A percentile compares a stretch with the other conserved stretches of the same genome.
Conservation (phyloP, 495 filamentous ascomycete genomes). For the Trichoderma erinaceum region DNA sequence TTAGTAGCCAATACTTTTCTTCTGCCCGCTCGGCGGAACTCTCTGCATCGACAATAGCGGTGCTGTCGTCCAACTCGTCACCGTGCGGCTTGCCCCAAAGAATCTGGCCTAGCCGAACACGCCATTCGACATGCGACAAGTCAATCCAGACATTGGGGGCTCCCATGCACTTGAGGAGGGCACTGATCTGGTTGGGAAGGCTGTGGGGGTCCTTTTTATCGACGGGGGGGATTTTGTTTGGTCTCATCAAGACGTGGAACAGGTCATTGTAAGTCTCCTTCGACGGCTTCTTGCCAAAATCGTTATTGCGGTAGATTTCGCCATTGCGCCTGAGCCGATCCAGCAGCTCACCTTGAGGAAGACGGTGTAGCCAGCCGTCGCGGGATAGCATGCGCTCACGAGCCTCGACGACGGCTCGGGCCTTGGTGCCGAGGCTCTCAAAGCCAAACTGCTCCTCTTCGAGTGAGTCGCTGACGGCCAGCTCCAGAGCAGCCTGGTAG, state of each 20-base stretch:
- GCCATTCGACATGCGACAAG: conserved; percentile 74
- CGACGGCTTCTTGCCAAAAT: conserved; percentile 33
- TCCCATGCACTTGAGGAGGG: conserved; percentile 50
- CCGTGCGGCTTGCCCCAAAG: conserved; percentile 61
- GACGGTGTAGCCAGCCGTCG: conserved; percentile 44
- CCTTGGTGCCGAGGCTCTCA: conserved; percentile 37
- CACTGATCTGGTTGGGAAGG: conserved; percentile 51
- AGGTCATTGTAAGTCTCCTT: conserved; percentile 54
- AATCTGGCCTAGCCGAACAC: conserved; percentile 71
- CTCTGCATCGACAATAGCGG: conserved; percentile 33
- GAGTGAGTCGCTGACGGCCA: conserved; percentile 57
- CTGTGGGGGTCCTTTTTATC: conserved; percentile 54
- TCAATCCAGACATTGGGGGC: conserved; percentile 63
- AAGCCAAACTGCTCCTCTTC: conserved; percentile 48
- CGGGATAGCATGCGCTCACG: conserved; percentile 44
- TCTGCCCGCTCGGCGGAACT: conserved; percentile 39
- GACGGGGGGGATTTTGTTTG: conserved; percentile 46
- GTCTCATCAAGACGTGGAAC: conserved; percentile 52
- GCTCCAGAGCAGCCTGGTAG: conserved; percentile 66
- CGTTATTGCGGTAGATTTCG: conserved; percentile 37
- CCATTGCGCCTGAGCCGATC: conserved; percentile 46
- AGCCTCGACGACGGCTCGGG: conserved; percentile 37
- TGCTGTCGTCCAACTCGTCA: conserved; percentile 46
- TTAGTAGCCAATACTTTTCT: conserved; percentile 67
- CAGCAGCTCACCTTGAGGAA: conserved; percentile 46